These are phyloP conservation scores for Batkoa obscura DNA, from an alignment of 371 early-diverging fungal species.

Conservation along the genomic window DNA sequence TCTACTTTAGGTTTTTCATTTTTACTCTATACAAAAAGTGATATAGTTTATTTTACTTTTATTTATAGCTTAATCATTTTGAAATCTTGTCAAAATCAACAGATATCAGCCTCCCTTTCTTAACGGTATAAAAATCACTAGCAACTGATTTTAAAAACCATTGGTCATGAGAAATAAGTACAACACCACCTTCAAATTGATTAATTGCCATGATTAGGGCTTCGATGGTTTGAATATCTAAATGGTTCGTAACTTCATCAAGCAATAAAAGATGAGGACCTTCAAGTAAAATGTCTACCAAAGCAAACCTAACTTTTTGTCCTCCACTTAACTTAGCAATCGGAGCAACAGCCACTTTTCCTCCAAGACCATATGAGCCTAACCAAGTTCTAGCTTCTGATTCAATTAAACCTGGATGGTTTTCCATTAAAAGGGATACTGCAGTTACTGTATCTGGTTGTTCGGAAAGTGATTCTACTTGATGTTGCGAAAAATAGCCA, in stretches of 20 bases:
- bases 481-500: slow-evolving; percentile 67
- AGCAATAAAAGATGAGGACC: slow-evolving; percentile 56
- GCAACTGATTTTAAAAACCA: slow-evolving; percentile 39
- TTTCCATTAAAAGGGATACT: slow-evolving; percentile 21
- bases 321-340: slow-evolving; percentile 46
- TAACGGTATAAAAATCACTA: slow-evolving; percentile 1
- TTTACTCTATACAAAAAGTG: no score
- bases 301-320: slow-evolving; percentile 47
- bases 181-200: slow-evolving; percentile 34
- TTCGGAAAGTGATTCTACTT: slow-evolving; percentile 37
- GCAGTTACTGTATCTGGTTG: slow-evolving; percentile 17
- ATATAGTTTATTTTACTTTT: no score
- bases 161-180: slow-evolving; percentile 52
- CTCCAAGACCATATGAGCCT: slow-evolving; percentile 43
- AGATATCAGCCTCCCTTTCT: not conserved
- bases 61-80: no score
- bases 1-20: no score
- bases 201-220: slow-evolving; percentile 33
- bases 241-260: slow-evolving; percentile 73
- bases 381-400: slow-evolving; percentile 39
- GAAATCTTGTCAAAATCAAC: no score
- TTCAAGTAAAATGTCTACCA: slow-evolving; percentile 39
- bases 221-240: slow-evolving; percentile 56
- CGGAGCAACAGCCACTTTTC: slow-evolving; percentile 25
- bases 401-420: slow-evolving; percentile 23